Base-by-base conservation (phyloP, 768 basidiomycete species). In the Suillus subluteus region DNA sequence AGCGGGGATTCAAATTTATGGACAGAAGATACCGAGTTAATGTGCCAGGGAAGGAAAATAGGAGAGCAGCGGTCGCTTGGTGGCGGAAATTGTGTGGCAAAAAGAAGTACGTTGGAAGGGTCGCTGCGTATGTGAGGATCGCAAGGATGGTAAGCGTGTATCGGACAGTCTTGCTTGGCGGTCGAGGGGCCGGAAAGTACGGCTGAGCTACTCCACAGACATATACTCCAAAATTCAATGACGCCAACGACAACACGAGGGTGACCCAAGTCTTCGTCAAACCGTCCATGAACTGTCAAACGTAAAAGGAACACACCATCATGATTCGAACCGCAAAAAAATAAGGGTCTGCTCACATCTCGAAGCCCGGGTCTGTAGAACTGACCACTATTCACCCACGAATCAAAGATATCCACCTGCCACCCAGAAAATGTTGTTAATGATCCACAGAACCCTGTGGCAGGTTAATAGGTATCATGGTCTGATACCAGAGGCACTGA, bases 351-450 rank as follows among this genome's bases (percentile, higher is more conserved):
- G 3, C 92, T 67, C 70, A 95, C 96, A 75, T 92, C 86, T 68
- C 86, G 82, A 40, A 98, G 82, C 62, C 93, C 89, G 61, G 84
- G 82, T 58, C 91, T 85, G 64, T 82, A 75, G 58, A 82, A 84
- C 12, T 81, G 76, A 43, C 81, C 80, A 3, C 84, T 78, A 74
- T 98, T 94, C 1, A 91, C 82, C 88, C 96, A 99, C 0, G 95
- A 91, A 63, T 84, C 78, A 73, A 97, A 99, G 0, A 95, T 78
- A 67, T 96, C 94, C 12, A 93, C 74, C 77, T 98, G 94, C 98
- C 98, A 99, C 44, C 90, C 87, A 18, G 96, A 98, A 81, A 99
- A 99, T 2, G 96, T 98, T 12, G 98, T 99, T 71, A 99, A 78
- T 2, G 95, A 97, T 4, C 97, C 98, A 74, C 98, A 99, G 77